Percentiles rank a stretch among this genome's conserved stretches.
These are phyloP conservation scores for Scedosporium apiospermum DNA, from an alignment of 2,329 filamentous ascomycete genomes.

Conservation along the genomic window DNA sequence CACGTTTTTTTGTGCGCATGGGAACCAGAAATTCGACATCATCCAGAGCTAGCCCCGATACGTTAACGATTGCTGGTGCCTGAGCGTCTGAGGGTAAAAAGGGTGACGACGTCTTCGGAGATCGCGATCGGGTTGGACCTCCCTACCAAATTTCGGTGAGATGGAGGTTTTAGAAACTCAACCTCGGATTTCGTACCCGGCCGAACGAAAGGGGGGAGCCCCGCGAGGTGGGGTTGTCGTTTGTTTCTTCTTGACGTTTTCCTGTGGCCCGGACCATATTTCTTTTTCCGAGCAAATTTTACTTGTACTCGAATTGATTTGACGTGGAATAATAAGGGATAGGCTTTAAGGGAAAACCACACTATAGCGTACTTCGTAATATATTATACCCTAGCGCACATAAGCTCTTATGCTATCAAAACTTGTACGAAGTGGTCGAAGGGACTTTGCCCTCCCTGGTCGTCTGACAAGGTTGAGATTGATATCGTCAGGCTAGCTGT, in stretches of 20 bases:
- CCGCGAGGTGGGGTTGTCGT: not conserved
- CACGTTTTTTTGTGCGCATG: constrained; percentile 1
- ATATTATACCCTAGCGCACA: not conserved
- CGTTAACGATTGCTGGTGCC: not conserved
- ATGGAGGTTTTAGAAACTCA: not conserved
- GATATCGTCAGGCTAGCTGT: too few species aligned
- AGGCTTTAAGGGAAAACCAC: not conserved
- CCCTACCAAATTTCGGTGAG: not conserved
- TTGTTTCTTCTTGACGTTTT: not conserved
- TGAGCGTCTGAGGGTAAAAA: not conserved
- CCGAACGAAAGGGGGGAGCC: not conserved
- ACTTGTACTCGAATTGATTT: too few species aligned
- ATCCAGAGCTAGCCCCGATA: not conserved
- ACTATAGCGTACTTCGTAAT: too few species aligned
- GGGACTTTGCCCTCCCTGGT: not conserved
- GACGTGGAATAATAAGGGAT: not conserved
- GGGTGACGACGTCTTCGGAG: not conserved
- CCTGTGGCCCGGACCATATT: not conserved
- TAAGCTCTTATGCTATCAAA: not conserved
- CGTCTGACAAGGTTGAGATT: not conserved
- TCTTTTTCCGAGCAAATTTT: not conserved
- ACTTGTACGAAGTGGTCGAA: not conserved
- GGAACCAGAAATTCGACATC: not conserved
- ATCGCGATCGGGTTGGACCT: not conserved
- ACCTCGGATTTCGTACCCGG: not conserved